A percentile compares a stretch with the other conserved stretches of the same genome.
Evolutionary conservation across 1,284 basidiomycete species (phyloP).

Genomic region (Cutaneotrichosporon sp.): DNA sequence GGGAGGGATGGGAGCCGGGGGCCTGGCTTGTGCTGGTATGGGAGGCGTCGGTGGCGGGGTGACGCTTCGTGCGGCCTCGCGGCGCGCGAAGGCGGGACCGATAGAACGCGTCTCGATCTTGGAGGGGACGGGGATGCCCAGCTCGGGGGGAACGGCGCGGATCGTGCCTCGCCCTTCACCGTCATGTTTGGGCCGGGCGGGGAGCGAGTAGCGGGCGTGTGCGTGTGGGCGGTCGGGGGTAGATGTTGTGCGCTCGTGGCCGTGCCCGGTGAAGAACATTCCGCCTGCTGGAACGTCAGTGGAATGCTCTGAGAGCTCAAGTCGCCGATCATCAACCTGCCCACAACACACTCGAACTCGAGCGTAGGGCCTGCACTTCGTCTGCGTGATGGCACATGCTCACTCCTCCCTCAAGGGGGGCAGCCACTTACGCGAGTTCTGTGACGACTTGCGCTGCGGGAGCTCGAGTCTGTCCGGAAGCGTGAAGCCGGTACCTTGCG

Average conservation of each 20-base stretch:
- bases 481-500: neutral
- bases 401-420: too few species aligned
- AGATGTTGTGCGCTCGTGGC: neutral
- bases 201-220: neutral
- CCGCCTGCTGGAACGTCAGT: neutral
- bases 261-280: neutral
- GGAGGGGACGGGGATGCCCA: neutral
- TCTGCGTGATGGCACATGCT: too few species aligned
- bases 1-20: neutral
- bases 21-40: too few species aligned
- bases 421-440: neutral
- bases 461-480: neutral
- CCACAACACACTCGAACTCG: too few species aligned
- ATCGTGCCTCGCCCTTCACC: neutral
- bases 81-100: neutral
- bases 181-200: neutral
- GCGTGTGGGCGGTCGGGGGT: neutral
- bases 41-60: neutral
- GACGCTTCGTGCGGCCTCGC: neutral
- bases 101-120: neutral
- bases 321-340: too few species aligned
- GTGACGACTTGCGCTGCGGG: neutral
- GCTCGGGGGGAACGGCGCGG: neutral
- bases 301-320: neutral
- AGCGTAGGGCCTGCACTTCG: too few species aligned